phyloP scores from a whole-genome alignment of 176 grass and related monocot species.

The Musa troglodytarum region DNA sequence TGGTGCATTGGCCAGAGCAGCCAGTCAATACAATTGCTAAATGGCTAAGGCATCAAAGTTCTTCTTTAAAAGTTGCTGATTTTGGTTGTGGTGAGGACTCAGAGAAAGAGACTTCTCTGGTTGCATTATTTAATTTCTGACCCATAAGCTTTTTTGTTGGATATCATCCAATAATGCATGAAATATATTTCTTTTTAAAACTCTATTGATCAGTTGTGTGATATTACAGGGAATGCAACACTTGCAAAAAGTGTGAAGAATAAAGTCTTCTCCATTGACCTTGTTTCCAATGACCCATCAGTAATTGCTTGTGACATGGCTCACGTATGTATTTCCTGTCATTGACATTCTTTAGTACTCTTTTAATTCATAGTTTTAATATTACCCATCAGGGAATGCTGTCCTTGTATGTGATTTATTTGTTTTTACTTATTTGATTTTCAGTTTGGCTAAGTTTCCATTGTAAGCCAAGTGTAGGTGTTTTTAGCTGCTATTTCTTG shows the following conservation, averaged over 20 bases:
- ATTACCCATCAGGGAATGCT: too few relatives aligned
- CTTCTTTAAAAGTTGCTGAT: conserved; percentile 80
- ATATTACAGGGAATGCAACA: conserved; percentile 49
- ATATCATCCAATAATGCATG: not conserved
- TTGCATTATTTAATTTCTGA: not conserved
- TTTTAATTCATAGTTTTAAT: not conserved
- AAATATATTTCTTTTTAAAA: conserved; percentile 4
- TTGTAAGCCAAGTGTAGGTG: not conserved
- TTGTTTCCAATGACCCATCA: conserved; percentile 77
- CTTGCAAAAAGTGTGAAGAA: conserved; percentile 90
- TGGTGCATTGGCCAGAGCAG: conserved; percentile 86
- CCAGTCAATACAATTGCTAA: conserved; percentile 79
- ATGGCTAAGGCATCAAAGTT: conserved; percentile 63
- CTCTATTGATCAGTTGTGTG: not conserved
- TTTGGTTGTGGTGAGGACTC: conserved; percentile 82
- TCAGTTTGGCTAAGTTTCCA: not conserved
- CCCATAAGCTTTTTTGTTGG: conserved; percentile 10
- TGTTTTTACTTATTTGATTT: not conserved
- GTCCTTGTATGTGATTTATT: not conserved
- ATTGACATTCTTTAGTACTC: not conserved
- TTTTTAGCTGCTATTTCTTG: not conserved
- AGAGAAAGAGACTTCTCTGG: not conserved
- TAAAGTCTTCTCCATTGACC: conserved; percentile 93
- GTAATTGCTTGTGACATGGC: conserved; percentile 96
- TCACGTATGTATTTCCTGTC: conserved; percentile 53